Percentiles rank a stretch among this genome's conserved stretches.
Evolutionary conservation across 305 asterid genomes (phyloP).

Genomic region (Vinca major): DNA sequence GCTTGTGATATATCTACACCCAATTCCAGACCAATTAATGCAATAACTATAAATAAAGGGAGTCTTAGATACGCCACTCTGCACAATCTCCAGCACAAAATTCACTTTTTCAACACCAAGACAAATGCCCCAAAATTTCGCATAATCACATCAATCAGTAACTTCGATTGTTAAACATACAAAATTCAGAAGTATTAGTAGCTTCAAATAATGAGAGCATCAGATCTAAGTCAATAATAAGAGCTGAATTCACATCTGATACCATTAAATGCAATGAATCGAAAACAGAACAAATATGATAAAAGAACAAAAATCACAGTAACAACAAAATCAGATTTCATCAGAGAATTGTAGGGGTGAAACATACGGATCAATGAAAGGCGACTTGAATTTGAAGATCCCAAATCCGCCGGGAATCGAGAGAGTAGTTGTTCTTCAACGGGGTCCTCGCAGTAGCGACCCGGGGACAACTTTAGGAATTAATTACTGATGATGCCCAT

Average conservation of each 20-base stretch:
- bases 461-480: constrained; percentile 8
- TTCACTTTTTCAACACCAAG: no score
- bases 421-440: neutral
- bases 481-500: neutral
- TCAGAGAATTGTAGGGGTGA: neutral
- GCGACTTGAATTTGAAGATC: neutral
- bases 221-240: constrained; percentile 14
- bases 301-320: neutral
- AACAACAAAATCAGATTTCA: neutral
- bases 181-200: neutral
- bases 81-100: no score
- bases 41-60: no score
- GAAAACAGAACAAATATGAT: neutral
- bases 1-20: no score
- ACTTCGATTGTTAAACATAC: neutral
- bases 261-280: neutral
- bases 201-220: neutral
- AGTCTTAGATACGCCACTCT: no score
- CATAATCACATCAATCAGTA: neutral
- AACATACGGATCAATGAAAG: constrained; percentile 6
- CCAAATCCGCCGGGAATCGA: neutral
- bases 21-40: no score
- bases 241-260: constrained; percentile 1
- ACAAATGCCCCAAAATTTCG: no score
- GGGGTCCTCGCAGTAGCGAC: constrained; percentile 8